phyloP scores from a whole-genome alignment of 805 yeast genomes.

The Kuraishia ogatae region DNA sequence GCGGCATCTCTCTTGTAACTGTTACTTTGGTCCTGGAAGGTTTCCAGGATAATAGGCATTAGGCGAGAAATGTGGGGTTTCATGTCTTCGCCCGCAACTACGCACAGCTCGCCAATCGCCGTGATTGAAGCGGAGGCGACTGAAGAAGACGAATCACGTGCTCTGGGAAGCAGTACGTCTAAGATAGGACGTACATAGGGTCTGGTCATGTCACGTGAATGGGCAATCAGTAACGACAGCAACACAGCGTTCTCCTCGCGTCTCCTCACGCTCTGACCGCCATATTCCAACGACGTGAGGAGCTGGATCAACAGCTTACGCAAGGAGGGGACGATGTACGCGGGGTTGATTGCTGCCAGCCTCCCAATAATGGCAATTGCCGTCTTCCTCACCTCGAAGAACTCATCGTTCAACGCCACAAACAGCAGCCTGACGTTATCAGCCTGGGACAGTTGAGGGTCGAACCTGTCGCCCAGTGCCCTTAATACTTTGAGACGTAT shows the following conservation, averaged over 20 bases:
- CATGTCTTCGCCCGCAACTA: constrained; percentile 84
- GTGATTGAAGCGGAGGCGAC: constrained; percentile 81
- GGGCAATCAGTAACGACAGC: constrained; percentile 62
- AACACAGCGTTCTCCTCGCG: constrained; percentile 84
- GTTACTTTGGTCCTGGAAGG: constrained; percentile 90
- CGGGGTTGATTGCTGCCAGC: constrained; percentile 81
- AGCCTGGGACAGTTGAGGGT: constrained; percentile 90
- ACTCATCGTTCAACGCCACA: constrained; percentile 88
- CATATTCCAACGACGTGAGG: constrained; percentile 76
- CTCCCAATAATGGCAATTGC: constrained; percentile 79
- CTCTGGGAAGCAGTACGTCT: constrained; percentile 71
- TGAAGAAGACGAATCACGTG: constrained; percentile 61
- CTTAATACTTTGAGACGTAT: constrained; percentile 73
- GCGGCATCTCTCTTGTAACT: constrained; percentile 85
- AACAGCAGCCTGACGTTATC: constrained; percentile 79
- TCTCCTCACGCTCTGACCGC: constrained; percentile 57
- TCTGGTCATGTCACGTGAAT: constrained; percentile 74
- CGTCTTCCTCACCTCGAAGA: constrained; percentile 70
- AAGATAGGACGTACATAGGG: constrained; percentile 92
- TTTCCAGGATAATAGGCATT: constrained; percentile 82
- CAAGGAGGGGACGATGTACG: constrained; percentile 88
- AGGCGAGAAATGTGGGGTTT: constrained; percentile 59
- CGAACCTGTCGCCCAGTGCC: constrained; percentile 67
- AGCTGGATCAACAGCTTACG: constrained; percentile 81
- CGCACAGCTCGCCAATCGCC: constrained; percentile 84